Evolutionary conservation across 1,139 yeast species (phyloP).

Genomic region (Yarrowia galli): DNA sequence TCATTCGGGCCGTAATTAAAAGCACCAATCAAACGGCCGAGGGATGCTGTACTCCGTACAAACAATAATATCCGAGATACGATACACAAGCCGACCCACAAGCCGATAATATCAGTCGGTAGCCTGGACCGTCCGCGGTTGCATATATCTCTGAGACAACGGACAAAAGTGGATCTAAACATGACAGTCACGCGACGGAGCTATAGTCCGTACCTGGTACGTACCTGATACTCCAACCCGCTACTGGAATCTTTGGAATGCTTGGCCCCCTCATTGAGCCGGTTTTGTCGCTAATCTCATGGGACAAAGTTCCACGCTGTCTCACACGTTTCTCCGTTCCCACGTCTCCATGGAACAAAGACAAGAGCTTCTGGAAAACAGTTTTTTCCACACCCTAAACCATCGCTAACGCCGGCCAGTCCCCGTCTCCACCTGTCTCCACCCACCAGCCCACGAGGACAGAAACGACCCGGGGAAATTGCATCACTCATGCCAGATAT

Average conservation of each 20-base stretch:
- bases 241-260: no score
- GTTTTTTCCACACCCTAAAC: constrained; percentile 9
- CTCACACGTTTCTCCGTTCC: not conserved
- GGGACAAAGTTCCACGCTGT: not conserved
- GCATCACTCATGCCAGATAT: constrained; percentile 16
- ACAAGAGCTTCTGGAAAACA: not conserved
- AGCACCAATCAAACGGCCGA: not conserved
- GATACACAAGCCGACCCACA: no score
- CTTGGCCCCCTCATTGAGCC: not conserved
- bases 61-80: no score
- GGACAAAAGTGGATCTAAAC: not conserved
- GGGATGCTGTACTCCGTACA: no score
- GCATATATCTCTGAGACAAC: no score
- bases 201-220: no score
- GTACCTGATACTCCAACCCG: no score
- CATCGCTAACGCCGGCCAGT: not conserved
- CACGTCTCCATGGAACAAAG: not conserved
- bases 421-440: not conserved
- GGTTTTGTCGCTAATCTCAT: no score
- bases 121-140: no score
- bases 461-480: constrained; percentile 5
- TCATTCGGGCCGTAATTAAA: not conserved
- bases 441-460: not conserved
- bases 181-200: not conserved
- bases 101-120: no score